Base-by-base conservation (phyloP, 1,284 basidiomycete species). In the Leccinum pachyderme region DNA sequence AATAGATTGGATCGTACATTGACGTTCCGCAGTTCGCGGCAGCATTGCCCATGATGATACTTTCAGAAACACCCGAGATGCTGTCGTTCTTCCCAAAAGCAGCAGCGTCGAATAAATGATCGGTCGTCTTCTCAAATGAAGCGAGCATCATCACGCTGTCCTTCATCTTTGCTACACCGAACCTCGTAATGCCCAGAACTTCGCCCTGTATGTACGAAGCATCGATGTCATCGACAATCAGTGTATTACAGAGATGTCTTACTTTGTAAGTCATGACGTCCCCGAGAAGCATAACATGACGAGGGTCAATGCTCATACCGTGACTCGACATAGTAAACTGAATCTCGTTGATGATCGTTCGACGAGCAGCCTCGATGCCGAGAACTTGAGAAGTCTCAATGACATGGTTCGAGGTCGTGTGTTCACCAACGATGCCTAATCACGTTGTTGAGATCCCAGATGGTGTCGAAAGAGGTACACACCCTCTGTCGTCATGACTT, bases 161-260 rank as follows among this genome's bases (percentile, higher is more conserved):
- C 76, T 99, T 99, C 94, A 99, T 99, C 77, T 99, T 99, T 25
- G 96, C 94, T n/a, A 99, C 96, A 71, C 97, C 97, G 75, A 99
- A 99, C 24, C 97, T 90, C 8, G 97, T 99, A 73, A 99, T 99
- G 54, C 97, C 97, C 53, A 99, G 77, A 6, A 99, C 95, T 72
- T 99, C 96, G 53, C 97, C 97, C 91, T 93, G 5, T 4, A 35
- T 11, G 11, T 22, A 39, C 37, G 8, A 9, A 49, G 32, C 15
- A 11, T 48, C 29, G 28, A 13, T 3, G n/a, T 43, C 7, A 39
- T 32, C 33, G 15, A 45, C 15, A 41, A 53, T 27, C 31, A 35
- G 22, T 6, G n/a, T 12, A 5, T 32, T 2, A 5, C 5, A 22
- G n/a, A 4, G 2, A 28, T n/a, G 12, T 31, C 72, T 31, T 60